Percentiles rank a stretch among this genome's conserved stretches.
These are phyloP conservation scores for Cadophora sp. DNA, from an alignment of 2,329 filamentous ascomycete species.

Conservation along the genomic window DNA sequence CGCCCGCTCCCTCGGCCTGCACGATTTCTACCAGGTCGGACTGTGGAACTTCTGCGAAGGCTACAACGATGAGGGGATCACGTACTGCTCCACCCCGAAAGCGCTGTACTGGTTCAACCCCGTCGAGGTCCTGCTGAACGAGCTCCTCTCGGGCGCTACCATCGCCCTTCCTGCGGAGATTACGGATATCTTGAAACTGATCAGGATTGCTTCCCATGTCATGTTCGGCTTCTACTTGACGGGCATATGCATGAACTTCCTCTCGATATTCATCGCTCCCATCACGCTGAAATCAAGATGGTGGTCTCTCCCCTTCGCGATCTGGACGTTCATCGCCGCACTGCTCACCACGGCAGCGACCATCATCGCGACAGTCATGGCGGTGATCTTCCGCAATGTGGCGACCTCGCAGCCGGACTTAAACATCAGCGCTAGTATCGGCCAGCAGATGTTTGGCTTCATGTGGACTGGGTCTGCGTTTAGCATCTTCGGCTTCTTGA, in stretches of 20 bases:
- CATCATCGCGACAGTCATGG: constrained; percentile 83
- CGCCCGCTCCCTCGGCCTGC: constrained; percentile 82
- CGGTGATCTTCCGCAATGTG: constrained; percentile 79
- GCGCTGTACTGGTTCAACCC: constrained; percentile 91
- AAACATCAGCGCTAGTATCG: constrained; percentile 76
- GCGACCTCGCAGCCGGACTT: constrained; percentile 74
- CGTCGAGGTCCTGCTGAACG: constrained; percentile 77
- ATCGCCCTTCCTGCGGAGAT: constrained; percentile 82
- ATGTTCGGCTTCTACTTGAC: constrained; percentile 92
- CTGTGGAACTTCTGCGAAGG: constrained; percentile 94
- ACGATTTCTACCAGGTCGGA: constrained; percentile 94
- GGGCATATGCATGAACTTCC: constrained; percentile 70
- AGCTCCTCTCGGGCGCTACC: constrained; percentile 81
- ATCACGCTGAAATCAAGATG: constrained; percentile 52
- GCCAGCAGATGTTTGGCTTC: constrained; percentile 79
- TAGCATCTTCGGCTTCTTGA: constrained; percentile 70
- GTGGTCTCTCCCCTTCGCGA: constrained; percentile 69
- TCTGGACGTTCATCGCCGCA: constrained; percentile 71
- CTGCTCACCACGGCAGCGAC: constrained; percentile 73
- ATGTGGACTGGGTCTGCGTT: constrained; percentile 84
- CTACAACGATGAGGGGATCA: constrained; percentile 76
- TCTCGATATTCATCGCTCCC: constrained; percentile 72
- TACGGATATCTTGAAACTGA: constrained; percentile 74
- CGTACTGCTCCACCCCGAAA: constrained; percentile 73
- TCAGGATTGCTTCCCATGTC: constrained; percentile 76